Conservation (phyloP, 352 stramenopile species). For the Phytophthora tubulina region DNA sequence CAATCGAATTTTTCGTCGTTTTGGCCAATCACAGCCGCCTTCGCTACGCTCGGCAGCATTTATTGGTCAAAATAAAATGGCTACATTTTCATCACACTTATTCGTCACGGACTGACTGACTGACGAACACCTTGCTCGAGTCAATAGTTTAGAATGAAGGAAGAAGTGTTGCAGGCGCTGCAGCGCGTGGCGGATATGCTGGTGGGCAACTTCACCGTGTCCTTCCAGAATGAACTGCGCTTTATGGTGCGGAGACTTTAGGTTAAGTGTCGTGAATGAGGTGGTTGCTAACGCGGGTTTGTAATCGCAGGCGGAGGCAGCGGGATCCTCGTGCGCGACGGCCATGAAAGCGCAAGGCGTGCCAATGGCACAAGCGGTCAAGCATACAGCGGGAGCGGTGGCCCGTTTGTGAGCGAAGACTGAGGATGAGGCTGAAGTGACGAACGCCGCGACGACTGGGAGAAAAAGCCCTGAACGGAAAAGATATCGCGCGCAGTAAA, state of each 20-base stretch:
- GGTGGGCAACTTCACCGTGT: conserved; percentile 84
- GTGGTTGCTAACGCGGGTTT: conserved; percentile 14
- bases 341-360: conserved; percentile 77
- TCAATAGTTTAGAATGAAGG: conserved; percentile 69
- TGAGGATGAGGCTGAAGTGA: neutral
- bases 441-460: conserved; percentile 16
- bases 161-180: conserved; percentile 62
- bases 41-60: no score
- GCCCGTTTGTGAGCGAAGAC: conserved; percentile 52
- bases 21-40: no score
- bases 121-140: no score
- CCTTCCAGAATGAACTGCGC: conserved; percentile 88
- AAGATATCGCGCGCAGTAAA: neutral
- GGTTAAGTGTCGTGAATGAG: neutral
- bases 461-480: conserved; percentile 23
- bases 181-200: conserved; percentile 78
- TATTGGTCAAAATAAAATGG: no score
- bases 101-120: no score
- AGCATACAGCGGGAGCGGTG: conserved; percentile 76
- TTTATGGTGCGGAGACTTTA: conserved; percentile 70
- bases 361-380: conserved; percentile 76
- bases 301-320: conserved; percentile 64
- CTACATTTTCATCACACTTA: no score
- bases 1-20: no score
- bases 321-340: conserved; percentile 64